These are phyloP conservation scores for Colletotrichum sp. DNA, from an alignment of 2,329 filamentous ascomycete genomes.

Conservation along the genomic window DNA sequence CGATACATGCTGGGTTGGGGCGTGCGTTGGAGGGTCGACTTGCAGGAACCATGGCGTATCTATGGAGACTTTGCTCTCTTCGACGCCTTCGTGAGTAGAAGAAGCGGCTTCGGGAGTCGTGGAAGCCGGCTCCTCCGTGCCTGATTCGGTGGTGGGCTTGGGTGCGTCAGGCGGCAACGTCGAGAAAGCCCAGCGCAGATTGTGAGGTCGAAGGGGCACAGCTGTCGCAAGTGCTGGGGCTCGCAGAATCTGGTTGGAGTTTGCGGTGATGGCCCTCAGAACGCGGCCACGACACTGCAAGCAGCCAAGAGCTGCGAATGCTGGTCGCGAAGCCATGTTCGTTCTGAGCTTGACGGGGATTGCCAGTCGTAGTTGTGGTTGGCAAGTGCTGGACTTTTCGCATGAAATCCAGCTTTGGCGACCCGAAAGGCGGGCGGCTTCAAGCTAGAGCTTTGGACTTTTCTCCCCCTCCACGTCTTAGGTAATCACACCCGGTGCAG, in stretches of 20 bases:
- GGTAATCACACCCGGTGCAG: neutral
- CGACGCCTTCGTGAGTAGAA: neutral
- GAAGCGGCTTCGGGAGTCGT: neutral
- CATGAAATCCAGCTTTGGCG: neutral
- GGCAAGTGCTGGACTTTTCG: neutral
- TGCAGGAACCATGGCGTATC: conserved; percentile 85
- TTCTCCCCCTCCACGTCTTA: neutral
- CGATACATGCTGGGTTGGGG: conserved; percentile 51
- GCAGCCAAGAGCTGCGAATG: conserved; percentile 28
- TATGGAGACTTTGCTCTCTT: conserved; percentile 13
- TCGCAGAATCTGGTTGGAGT: neutral
- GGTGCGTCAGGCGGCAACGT: conserved; percentile 21
- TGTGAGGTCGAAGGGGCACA: conserved; percentile 14
- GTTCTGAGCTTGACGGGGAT: neutral
- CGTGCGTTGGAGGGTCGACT: conserved; percentile 64
- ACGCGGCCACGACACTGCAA: conserved; percentile 28
- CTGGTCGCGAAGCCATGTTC: conserved; percentile 27
- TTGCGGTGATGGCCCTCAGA: conserved; percentile 26
- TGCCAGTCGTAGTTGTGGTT: neutral
- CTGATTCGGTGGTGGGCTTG: neutral
- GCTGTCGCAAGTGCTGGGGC: neutral
- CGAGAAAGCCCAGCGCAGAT: conserved; percentile 26
- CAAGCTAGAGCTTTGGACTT: neutral
- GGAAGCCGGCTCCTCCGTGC: neutral
- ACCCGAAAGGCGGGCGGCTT: neutral